These are phyloP conservation scores for Zygoascus meyerae DNA, from an alignment of 1,139 yeast genomes.

Conservation along the genomic window DNA sequence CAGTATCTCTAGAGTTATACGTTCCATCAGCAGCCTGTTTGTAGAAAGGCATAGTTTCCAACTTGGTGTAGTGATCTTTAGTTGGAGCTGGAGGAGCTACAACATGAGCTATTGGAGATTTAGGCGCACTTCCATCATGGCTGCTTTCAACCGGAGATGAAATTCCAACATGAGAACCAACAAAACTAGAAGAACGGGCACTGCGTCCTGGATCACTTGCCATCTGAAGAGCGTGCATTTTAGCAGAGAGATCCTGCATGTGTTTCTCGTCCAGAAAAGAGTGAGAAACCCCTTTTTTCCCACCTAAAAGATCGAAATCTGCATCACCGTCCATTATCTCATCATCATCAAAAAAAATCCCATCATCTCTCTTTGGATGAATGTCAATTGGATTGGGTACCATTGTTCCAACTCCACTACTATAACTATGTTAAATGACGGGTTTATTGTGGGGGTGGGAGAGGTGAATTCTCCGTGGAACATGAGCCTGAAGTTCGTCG, in stretches of 20 bases:
- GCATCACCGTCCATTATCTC: constrained; percentile 13
- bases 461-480: background rate
- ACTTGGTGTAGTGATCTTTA: constrained; percentile 6
- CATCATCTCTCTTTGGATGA: constrained; percentile 1
- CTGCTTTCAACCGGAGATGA: constrained; percentile 16
- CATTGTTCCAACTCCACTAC: background rate
- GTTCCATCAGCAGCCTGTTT: constrained; percentile 26
- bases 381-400: constrained; percentile 2
- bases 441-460: background rate
- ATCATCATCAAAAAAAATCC: constrained; percentile 11
- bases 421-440: background rate
- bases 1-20: constrained; percentile 22
- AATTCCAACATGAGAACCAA: background rate
- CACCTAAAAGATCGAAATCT: constrained; percentile 12
- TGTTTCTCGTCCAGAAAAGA: constrained; percentile 64
- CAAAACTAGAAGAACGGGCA: background rate
- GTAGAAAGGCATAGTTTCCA: constrained; percentile 18
- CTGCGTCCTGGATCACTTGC: constrained; percentile 6
- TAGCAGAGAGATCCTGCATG: constrained; percentile 66
- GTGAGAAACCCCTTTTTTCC: constrained; percentile 23
- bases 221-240: constrained; percentile 49
- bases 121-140: constrained; percentile 5
- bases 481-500: too few species aligned
- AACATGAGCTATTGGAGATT: constrained; percentile 26
- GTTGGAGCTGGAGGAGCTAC: constrained; percentile 9